These are phyloP conservation scores for Purpureocillium takamizusanense DNA, from an alignment of 2,329 filamentous ascomycete species.

Conservation along the genomic window DNA sequence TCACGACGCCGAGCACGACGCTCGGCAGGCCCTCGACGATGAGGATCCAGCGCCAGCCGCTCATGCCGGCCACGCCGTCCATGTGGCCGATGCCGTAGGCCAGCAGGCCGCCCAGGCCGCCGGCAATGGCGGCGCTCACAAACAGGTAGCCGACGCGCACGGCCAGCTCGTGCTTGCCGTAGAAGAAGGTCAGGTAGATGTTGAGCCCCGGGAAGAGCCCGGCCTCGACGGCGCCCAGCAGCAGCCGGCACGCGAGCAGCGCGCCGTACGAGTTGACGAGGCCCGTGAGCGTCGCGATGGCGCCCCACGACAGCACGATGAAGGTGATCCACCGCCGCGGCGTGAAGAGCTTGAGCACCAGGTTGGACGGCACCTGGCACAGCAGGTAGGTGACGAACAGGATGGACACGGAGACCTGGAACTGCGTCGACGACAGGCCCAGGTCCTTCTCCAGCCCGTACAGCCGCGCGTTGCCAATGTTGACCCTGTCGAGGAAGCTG, in stretches of 20 bases:
- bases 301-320: conserved; percentile 56
- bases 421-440: conserved; percentile 51
- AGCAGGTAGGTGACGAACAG: conserved; percentile 56
- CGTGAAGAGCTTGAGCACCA: conserved; percentile 53
- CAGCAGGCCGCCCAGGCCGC: conserved; percentile 62
- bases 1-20: conserved; percentile 22
- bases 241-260: conserved; percentile 58
- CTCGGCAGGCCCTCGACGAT: conserved; percentile 42
- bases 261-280: conserved; percentile 56
- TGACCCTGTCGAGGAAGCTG: conserved; percentile 66
- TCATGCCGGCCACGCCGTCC: conserved; percentile 54
- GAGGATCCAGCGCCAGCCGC: conserved; percentile 66
- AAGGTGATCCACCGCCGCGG: conserved; percentile 56
- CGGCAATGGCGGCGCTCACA: conserved; percentile 60
- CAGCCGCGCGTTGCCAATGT: conserved; percentile 63
- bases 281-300: conserved; percentile 62
- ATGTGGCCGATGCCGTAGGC: conserved; percentile 68
- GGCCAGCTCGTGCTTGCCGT: conserved; percentile 64
- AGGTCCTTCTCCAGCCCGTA: conserved; percentile 59
- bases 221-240: conserved; percentile 61
- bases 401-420: conserved; percentile 58
- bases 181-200: conserved; percentile 67
- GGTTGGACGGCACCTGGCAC: conserved; percentile 57
- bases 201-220: conserved; percentile 62
- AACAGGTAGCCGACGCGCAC: conserved; percentile 67